phyloP scores from a whole-genome alignment of 805 yeast genomes.

The Cyberlindnera meyerae region DNA sequence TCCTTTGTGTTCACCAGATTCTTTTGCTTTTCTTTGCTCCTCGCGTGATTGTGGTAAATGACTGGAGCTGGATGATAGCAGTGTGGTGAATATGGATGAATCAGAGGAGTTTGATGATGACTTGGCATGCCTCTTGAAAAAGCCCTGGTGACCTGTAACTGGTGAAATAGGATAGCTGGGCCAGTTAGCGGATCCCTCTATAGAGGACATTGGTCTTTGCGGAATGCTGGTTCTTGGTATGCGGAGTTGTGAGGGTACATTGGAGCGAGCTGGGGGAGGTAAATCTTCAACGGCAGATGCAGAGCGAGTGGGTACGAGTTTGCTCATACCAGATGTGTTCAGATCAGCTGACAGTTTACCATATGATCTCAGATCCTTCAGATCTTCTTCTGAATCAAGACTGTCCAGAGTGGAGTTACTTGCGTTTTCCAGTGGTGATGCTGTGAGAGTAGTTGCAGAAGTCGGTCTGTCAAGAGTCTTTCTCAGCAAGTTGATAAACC shows the following conservation, averaged over 20 bases:
- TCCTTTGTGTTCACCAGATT: slow-evolving; percentile 13
- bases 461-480: slow-evolving; percentile 32
- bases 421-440: slow-evolving; percentile 14
- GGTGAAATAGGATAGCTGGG: slow-evolving; percentile 34
- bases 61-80: slow-evolving; percentile 34
- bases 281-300: slow-evolving; percentile 27
- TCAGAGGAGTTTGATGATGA: slow-evolving; percentile 56
- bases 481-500: slow-evolving; percentile 51
- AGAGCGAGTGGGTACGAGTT: slow-evolving; percentile 32
- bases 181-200: slow-evolving; percentile 28
- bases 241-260: neutral
- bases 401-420: slow-evolving; percentile 21
- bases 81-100: slow-evolving; percentile 37
- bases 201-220: slow-evolving; percentile 34
- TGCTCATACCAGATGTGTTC: slow-evolving; percentile 7
- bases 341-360: slow-evolving; percentile 29
- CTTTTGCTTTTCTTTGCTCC: slow-evolving; percentile 13
- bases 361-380: slow-evolving; percentile 4
- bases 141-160: slow-evolving; percentile 30
- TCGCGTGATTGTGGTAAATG: slow-evolving; percentile 17
- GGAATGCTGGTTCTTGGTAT: slow-evolving; percentile 2
- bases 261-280: slow-evolving; percentile 1
- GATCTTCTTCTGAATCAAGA: slow-evolving; percentile 19
- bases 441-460: slow-evolving; percentile 19
- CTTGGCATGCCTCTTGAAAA: slow-evolving; percentile 55